Conservation (phyloP, 371 early-diverging fungal genomes). For the Mortierella sp. region DNA sequence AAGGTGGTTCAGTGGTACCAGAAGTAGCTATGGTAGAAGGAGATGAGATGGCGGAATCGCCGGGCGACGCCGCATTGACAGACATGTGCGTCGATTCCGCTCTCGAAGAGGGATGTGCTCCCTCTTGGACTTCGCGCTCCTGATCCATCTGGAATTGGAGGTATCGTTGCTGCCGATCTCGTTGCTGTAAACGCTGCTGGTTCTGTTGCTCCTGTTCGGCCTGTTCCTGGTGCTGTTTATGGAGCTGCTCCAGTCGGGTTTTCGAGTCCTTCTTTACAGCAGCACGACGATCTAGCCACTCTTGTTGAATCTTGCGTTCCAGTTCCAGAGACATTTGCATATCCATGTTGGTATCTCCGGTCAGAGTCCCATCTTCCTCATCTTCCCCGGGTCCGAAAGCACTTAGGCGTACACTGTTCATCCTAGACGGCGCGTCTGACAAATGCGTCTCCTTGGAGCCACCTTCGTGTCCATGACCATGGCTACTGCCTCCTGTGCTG, state of each 20-base stretch:
- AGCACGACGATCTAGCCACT: constrained; percentile 42
- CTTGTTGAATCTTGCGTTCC: constrained; percentile 29
- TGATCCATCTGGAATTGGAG: constrained; percentile 2
- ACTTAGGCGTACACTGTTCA: constrained; percentile 29
- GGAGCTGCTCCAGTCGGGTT: constrained; percentile 26
- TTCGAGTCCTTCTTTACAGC: constrained; percentile 38
- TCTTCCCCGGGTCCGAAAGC: constrained; percentile 33
- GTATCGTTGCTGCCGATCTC: constrained; percentile 8
- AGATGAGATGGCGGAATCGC: neutral
- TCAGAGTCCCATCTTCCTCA: constrained; percentile 1
- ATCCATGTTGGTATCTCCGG: neutral
- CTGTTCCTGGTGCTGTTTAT: constrained; percentile 14
- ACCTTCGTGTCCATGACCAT: neutral
- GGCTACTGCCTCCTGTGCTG: too few relatives aligned
- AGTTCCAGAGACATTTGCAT: constrained; percentile 3
- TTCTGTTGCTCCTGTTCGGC: constrained; percentile 7
- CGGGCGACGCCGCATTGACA: neutral
- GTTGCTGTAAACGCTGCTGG: neutral
- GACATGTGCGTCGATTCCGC: constrained; percentile 9
- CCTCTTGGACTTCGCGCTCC: neutral
- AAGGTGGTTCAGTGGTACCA: constrained; percentile 5
- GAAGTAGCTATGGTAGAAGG: constrained; percentile 3
- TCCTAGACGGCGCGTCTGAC: neutral
- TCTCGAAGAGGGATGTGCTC: constrained; percentile 3
- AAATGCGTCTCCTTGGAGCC: neutral